Conservation (phyloP, 2,329 filamentous ascomycete genomes). For the Cytospora piceicola region DNA sequence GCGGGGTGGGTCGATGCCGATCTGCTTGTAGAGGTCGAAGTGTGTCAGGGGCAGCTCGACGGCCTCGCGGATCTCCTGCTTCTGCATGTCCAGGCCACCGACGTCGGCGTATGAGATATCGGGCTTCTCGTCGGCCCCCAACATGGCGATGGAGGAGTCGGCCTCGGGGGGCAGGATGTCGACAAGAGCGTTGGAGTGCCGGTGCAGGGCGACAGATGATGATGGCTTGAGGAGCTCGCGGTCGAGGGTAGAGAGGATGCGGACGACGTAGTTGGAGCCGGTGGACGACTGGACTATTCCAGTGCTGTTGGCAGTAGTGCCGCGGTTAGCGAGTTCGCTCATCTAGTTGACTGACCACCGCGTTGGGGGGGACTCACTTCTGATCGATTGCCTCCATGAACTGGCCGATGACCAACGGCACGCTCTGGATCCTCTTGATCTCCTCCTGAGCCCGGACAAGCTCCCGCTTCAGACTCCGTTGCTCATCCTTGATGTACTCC, state of each 20-base stretch:
- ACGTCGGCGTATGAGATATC: slow-evolving; percentile 98
- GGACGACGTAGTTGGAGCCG: slow-evolving; percentile 97
- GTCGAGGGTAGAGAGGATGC: slow-evolving; percentile 96
- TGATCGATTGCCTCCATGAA: slow-evolving; percentile 99
- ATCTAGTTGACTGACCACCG: slow-evolving; percentile 13
- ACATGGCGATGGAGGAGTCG: slow-evolving; percentile 98
- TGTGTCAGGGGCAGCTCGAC: slow-evolving; percentile 96
- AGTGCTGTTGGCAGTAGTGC: slow-evolving; percentile 63
- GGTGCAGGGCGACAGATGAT: slow-evolving; percentile 94
- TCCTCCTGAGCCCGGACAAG: slow-evolving; percentile 97
- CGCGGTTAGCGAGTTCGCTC: slow-evolving; percentile 15
- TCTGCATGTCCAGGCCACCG: slow-evolving; percentile 98
- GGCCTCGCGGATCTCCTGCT: slow-evolving; percentile 97
- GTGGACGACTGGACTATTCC: slow-evolving; percentile 98
- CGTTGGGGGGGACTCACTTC: slow-evolving; percentile 66
- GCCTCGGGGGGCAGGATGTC: slow-evolving; percentile 99
- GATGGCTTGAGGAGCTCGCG: slow-evolving; percentile 97
- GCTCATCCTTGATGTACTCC: slow-evolving; percentile 99
- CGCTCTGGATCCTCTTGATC: slow-evolving; percentile 99
- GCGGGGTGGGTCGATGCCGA: slow-evolving; percentile 96
- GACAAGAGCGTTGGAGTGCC: slow-evolving; percentile 97
- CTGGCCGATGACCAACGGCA: slow-evolving; percentile 95
- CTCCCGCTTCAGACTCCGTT: slow-evolving; percentile 96
- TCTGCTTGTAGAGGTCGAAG: slow-evolving; percentile 98
- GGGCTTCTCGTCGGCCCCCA: slow-evolving; percentile 94